Conservation (phyloP, 257 asterid species). For the Solanum okadae region DNA sequence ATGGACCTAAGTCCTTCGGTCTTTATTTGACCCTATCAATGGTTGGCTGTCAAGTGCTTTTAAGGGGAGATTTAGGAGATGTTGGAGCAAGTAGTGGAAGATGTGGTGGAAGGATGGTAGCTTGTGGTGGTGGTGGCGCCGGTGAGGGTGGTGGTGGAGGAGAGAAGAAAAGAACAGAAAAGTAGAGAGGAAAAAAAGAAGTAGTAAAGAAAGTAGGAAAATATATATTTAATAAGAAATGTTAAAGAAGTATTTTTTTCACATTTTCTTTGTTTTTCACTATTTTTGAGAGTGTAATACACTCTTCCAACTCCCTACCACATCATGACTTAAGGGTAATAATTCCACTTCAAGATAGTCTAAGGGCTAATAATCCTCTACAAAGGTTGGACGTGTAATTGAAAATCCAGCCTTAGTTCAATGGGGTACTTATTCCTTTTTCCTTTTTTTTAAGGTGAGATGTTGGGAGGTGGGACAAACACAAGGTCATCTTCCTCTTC, state of each 20-base stretch:
- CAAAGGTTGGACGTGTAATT: not conserved
- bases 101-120: too few relatives aligned
- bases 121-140: too few relatives aligned
- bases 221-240: not conserved
- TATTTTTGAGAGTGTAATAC: not conserved
- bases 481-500: not conserved
- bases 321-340: not conserved
- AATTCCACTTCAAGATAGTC: not conserved
- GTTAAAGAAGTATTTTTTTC: not conserved
- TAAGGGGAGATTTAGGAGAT: not conserved
- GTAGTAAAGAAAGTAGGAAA: not conserved
- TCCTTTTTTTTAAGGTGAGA: not conserved
- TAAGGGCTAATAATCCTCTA: not conserved
- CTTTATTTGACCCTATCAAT: not conserved
- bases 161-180: not conserved
- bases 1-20: not conserved
- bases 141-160: not conserved
- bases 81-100: not conserved
- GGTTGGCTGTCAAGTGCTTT: not conserved
- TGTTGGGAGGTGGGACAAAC: not conserved
- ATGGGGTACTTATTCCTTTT: not conserved
- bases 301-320: not conserved
- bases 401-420: not conserved
- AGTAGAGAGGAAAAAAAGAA: not conserved
- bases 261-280: not conserved